Evolutionary conservation across 1,139 yeast species (phyloP).

Genomic region (Sugiyamaella castrensis): DNA sequence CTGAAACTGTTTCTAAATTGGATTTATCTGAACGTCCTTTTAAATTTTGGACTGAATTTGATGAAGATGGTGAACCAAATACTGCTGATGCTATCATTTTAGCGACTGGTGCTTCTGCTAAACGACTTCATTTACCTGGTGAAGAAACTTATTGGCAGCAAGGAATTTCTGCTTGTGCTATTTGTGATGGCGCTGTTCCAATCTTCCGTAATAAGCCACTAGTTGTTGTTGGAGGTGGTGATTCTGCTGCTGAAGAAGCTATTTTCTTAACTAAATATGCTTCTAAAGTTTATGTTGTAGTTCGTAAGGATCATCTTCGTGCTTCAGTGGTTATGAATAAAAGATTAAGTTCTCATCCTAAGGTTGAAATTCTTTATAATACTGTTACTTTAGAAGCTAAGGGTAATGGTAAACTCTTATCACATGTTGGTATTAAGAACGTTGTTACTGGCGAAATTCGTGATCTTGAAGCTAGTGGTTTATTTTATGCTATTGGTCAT

Average conservation of each 20-base stretch:
- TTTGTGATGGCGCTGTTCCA: constrained; percentile 99
- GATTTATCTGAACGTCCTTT: constrained; percentile 85
- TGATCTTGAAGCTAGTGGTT: constrained; percentile 80
- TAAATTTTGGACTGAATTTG: constrained; percentile 95
- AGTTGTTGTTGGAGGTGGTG: constrained; percentile 98
- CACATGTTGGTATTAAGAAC: constrained; percentile 49
- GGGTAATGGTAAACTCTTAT: constrained; percentile 64
- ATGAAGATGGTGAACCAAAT: constrained; percentile 75
- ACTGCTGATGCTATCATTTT: constrained; percentile 89
- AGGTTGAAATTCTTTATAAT: constrained; percentile 86
- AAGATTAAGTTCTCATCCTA: constrained; percentile 78
- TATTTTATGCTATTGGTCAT: constrained; percentile 98
- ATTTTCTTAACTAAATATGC: constrained; percentile 94
- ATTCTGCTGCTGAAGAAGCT: constrained; percentile 99
- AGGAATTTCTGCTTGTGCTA: constrained; percentile 99
- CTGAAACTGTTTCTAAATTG: constrained; percentile 90
- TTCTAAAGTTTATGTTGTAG: constrained; percentile 87
- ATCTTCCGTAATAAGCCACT: constrained; percentile 96
- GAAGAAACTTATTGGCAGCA: constrained; percentile 98
- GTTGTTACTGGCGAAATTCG: constrained; percentile 64
- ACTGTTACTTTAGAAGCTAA: constrained; percentile 83
- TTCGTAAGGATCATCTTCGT: constrained; percentile 89
- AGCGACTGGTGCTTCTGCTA: constrained; percentile 98
- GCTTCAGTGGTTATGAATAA: constrained; percentile 97
- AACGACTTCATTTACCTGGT: constrained; percentile 89